Evolutionary conservation across 352 stramenopile genomes (phyloP).

Genomic region (Lagenidium sp.): DNA sequence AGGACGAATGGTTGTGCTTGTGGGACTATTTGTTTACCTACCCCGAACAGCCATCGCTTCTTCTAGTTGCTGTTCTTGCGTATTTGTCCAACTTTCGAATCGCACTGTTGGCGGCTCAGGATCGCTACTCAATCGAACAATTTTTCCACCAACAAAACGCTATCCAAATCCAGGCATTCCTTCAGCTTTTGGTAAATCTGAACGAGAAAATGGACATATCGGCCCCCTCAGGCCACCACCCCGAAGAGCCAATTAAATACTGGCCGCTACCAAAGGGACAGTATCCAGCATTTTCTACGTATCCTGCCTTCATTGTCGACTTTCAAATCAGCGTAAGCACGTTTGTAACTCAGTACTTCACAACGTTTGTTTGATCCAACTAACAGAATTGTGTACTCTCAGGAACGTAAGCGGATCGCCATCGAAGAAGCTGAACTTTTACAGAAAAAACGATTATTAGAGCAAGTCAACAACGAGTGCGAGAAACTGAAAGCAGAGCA

Average conservation of each 20-base stretch:
- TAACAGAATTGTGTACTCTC: neutral
- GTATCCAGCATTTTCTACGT: constrained; percentile 75
- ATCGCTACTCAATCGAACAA: constrained; percentile 61
- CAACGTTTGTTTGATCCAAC: neutral
- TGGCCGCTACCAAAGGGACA: constrained; percentile 63
- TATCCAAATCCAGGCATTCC: constrained; percentile 59
- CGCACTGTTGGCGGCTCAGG: constrained; percentile 38
- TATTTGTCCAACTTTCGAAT: constrained; percentile 67
- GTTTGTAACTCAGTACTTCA: too few species aligned
- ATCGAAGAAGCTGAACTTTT: constrained; percentile 59
- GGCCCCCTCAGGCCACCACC: too few species aligned
- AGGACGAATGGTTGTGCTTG: constrained; percentile 83
- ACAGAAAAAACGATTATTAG: constrained; percentile 53
- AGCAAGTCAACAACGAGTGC: constrained; percentile 42
- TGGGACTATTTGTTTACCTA: constrained; percentile 85
- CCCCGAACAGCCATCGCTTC: constrained; percentile 46
- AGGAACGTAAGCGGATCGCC: constrained; percentile 79
- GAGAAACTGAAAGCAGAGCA: constrained; percentile 48
- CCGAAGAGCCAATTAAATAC: constrained; percentile 2
- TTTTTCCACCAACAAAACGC: constrained; percentile 85
- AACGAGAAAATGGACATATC: constrained; percentile 29
- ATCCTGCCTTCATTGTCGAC: constrained; percentile 75
- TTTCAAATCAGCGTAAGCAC: constrained; percentile 73
- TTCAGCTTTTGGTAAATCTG: constrained; percentile 60
- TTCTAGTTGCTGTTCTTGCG: constrained; percentile 57